Base-by-base conservation (phyloP, 2,329 filamentous ascomycete genomes). In the Stagonosporopsis cucurbitacearum region DNA sequence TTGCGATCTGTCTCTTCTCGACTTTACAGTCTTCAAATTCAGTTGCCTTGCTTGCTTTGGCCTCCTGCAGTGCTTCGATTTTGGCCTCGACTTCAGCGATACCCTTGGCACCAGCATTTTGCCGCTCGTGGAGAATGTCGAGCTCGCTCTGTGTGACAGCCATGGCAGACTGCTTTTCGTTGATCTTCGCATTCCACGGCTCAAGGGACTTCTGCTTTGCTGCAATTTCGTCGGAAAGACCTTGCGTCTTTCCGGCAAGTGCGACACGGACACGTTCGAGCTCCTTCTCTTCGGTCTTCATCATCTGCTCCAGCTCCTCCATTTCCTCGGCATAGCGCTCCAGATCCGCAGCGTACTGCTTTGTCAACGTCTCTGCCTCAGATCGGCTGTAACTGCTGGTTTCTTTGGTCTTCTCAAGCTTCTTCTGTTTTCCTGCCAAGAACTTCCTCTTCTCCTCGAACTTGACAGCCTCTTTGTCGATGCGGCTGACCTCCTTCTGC, bases 401-500 rank as follows among this genome's bases (percentile, higher is more conserved):
- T 50, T 87, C 82, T 58, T 95, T 90, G 0, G 89, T 85, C 79
- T 96, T 98, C 64, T 98, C 92, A 13, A 96, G 84, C 78, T 99
- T 99, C 80, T 95, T 96, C 67, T 91, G 88, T 79, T 99, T 99
- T 69, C 88, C 89, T 2, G 85, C 81, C 63, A 99, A 79, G 75
- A 98, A 98, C 74, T 99, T 99, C 74, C 89, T 89, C 81, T 98
- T 98, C 77, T 99, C 96, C 63, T 98, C 94, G 64, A 96, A 93
- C 72, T 99, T 99, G 77, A 99, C 95, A 20, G 88, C 88, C 71
- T 98, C 95, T 72, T 98, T 96, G 71, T 99, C 96, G 59, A 96
- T 92, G 71, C 93, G 94, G 40, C 92, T 88, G 78, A 95, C 88
- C 72, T 98, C 91, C 72, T 96, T 96, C 58, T 89, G 79, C 50